Conservation (phyloP, 2,329 filamentous ascomycete species). For the Intubia oerlemansii region DNA sequence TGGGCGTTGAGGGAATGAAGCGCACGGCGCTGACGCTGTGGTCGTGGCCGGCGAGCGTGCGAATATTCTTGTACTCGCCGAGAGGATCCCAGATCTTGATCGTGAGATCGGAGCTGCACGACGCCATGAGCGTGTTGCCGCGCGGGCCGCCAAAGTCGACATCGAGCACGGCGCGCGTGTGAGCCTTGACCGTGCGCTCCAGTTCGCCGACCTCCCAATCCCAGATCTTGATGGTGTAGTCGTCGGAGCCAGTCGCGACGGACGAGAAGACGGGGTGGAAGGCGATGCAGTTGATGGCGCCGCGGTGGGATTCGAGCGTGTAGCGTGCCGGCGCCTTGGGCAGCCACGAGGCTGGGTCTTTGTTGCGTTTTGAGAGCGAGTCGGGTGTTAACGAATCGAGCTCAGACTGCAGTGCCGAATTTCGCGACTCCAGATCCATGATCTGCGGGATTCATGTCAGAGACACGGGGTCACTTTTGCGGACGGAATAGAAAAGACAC, state of each 20-base stretch:
- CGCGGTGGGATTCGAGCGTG: slow-evolving; percentile 62
- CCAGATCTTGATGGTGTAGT: slow-evolving; percentile 91
- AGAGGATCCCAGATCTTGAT: slow-evolving; percentile 91
- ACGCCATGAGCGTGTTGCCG: slow-evolving; percentile 56
- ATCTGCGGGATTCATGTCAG: slow-evolving; percentile 34
- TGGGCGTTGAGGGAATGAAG: slow-evolving; percentile 68
- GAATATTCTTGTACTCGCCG: slow-evolving; percentile 88
- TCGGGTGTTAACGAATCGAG: slow-evolving; percentile 61
- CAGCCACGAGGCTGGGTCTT: slow-evolving; percentile 72
- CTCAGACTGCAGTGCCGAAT: slow-evolving; percentile 54
- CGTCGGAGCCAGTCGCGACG: slow-evolving; percentile 75
- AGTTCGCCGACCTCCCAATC: slow-evolving; percentile 89
- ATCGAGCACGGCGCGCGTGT: slow-evolving; percentile 73
- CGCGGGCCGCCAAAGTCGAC: slow-evolving; percentile 78
- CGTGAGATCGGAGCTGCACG: slow-evolving; percentile 72
- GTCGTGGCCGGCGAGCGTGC: slow-evolving; percentile 77
- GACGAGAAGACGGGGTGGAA: slow-evolving; percentile 88
- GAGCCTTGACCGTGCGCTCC: slow-evolving; percentile 76
- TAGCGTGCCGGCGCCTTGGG: slow-evolving; percentile 67
- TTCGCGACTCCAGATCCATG: slow-evolving; percentile 73
- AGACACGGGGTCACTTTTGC: background rate
- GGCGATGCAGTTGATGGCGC: slow-evolving; percentile 66
- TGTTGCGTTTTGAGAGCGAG: slow-evolving; percentile 57
- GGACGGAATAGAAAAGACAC: background rate
- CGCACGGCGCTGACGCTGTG: slow-evolving; percentile 78